Base-by-base conservation (phyloP, 306 rosid species). In the Pachyrhizus erosus region DNA sequence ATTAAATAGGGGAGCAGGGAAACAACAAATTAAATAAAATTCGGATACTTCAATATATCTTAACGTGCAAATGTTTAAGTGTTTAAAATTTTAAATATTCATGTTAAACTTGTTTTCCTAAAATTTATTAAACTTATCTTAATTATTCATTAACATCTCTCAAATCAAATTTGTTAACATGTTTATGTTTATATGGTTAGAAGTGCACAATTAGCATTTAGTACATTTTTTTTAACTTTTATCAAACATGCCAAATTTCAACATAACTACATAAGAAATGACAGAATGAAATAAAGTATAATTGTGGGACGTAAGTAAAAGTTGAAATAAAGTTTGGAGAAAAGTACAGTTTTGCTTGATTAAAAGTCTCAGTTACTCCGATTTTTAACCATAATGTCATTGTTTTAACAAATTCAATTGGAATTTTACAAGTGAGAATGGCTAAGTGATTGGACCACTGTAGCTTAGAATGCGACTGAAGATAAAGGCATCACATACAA, bases 401-500 rank as follows among this genome's bases (percentile, higher is more conserved):
- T 21, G 5, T 69, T 40, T 37, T 4, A 31, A 31, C 34, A 31
- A 2, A 31, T 31, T 31, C 34, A 31, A 31, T 31, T 31, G 3
- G 34, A 31, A 31, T 62, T n/a, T 8, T 12, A 20, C 2, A 42
- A 68, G 51, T n/a, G 33, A 4, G 29, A 65, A 7, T 7, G 7
- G 71, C 17, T 33, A 27, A 54, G n/a, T 60, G 10, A 13, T 61
- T 67, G 49, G 48, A 67, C 73, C 49, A 65, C 34, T 65, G 24
- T 7, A 9, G 46, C 15, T 33, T n/a, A 15, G 46, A 65, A 64
- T 65, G 71, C 46, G 14, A 65, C 46, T n/a, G 15, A 49, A 49
- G 57, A 34, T 64, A 64, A 65, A 65, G 43, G 73, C 21, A 37
- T 37, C 48, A 8, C 73, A 67, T 37, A 49, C 73, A 37, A 34